These are phyloP conservation scores for Notholithocarpus densiflorus DNA, from an alignment of 306 rosid species.

Conservation along the genomic window DNA sequence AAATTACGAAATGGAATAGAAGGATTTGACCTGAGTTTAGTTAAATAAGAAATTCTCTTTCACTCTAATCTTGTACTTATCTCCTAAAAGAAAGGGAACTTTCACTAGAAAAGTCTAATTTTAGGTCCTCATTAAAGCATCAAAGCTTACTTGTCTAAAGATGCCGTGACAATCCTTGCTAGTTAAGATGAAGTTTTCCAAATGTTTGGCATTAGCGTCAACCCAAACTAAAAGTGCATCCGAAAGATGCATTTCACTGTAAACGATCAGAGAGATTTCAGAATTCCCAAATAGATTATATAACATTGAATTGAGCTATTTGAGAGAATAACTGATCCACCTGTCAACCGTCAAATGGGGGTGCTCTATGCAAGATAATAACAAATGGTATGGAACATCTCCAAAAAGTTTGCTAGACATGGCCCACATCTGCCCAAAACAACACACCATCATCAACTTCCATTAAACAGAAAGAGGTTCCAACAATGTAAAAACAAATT, in stretches of 20 bases:
- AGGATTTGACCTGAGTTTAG: not conserved
- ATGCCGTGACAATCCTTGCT: conserved; percentile 34
- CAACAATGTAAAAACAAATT: not conserved
- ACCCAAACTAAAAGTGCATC: conserved; percentile 70
- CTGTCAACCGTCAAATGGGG: conserved; percentile 69
- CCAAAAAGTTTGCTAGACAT: conserved; percentile 30
- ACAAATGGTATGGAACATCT: conserved; percentile 49
- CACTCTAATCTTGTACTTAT: not conserved
- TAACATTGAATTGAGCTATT: conserved; percentile 19
- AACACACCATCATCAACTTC: conserved; percentile 21
- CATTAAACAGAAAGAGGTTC: not conserved
- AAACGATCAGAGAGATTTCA: conserved; percentile 33
- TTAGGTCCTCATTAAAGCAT: conserved; percentile 21
- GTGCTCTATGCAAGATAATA: conserved; percentile 50
- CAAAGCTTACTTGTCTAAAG: conserved; percentile 53
- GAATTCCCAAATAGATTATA: conserved; percentile 1
- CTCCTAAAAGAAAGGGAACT: not conserved
- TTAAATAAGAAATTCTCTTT: not conserved
- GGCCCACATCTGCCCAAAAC: conserved; percentile 64
- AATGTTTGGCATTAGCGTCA: conserved; percentile 34
- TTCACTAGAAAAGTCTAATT: not conserved
- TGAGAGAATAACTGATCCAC: conserved; percentile 33
- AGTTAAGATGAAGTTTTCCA: conserved; percentile 34
- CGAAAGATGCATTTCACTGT: conserved; percentile 74
- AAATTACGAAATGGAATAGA: not conserved